Evolutionary conservation across 331 rosid genomes (phyloP).

Genomic region (Malus hybrid): DNA sequence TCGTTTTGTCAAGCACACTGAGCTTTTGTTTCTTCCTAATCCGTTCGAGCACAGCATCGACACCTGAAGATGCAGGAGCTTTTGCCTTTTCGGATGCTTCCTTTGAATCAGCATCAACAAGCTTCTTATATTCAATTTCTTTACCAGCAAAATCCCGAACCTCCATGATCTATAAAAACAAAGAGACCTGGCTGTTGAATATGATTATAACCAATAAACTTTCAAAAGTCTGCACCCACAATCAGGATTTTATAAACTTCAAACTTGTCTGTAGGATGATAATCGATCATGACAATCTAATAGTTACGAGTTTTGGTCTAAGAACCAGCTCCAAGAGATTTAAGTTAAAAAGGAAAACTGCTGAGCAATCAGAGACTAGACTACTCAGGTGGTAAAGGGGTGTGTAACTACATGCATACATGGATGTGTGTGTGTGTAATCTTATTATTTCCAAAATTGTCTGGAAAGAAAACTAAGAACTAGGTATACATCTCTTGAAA

Average conservation of each 20-base stretch:
- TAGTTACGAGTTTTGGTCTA: not conserved
- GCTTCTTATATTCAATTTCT: conserved; percentile 78
- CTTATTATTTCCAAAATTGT: not conserved
- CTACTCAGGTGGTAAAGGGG: not conserved
- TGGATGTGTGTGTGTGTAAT: not conserved
- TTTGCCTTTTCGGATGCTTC: conserved; percentile 73
- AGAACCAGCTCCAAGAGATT: not conserved
- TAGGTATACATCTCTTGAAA: not conserved
- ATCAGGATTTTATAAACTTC: not conserved
- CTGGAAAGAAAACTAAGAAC: not conserved
- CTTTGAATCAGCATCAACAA: conserved; percentile 80
- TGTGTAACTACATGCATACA: not conserved
- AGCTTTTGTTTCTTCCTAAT: conserved; percentile 93
- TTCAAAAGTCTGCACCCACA: not conserved
- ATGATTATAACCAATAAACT: not conserved
- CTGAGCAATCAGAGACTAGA: not conserved
- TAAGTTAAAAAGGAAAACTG: not conserved
- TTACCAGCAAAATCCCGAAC: conserved; percentile 96
- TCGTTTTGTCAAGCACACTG: conserved; percentile 93
- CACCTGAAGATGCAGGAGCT: conserved; percentile 68
- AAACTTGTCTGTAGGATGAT: not conserved
- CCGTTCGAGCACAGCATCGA: conserved; percentile 82
- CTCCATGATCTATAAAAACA: conserved; percentile 64
- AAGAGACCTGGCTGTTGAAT: conserved; percentile 3
- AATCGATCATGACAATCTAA: not conserved